A percentile compares a stretch with the other conserved stretches of the same genome.
phyloP scores from a whole-genome alignment of 345 rosid genomes.

The Camelina sativa region DNA sequence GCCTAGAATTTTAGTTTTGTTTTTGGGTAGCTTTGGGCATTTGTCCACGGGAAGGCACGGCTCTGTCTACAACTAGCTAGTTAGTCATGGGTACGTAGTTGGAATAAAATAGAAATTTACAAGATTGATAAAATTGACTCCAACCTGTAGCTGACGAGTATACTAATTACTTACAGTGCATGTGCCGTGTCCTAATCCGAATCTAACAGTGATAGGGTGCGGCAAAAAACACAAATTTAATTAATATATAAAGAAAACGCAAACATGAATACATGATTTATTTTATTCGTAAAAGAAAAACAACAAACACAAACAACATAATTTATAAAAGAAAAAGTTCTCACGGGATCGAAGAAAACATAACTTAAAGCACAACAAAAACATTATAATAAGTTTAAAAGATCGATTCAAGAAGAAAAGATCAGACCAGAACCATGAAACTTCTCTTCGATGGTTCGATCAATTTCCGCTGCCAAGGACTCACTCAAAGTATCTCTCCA shows the following conservation, averaged over 20 bases:
- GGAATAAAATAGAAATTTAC: no score
- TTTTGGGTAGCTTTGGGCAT: no score
- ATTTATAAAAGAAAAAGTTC: not conserved
- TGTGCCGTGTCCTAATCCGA: not conserved
- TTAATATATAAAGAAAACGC: not conserved
- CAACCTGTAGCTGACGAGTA: not conserved
- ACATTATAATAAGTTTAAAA: not conserved
- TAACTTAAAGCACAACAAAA: not conserved
- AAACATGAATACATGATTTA: no score
- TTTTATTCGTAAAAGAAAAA: not conserved
- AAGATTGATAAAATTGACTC: no score
- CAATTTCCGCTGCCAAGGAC: slow-evolving; percentile 11
- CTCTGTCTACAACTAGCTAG: no score
- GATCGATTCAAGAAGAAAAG: not conserved
- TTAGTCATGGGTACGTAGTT: no score
- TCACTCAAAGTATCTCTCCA: slow-evolving; percentile 35
- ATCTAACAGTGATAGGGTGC: not conserved
- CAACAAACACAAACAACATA: not conserved
- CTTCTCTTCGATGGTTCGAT: slow-evolving; percentile 18
- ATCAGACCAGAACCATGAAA: slow-evolving; percentile 23
- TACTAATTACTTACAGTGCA: not conserved
- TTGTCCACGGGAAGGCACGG: no score
- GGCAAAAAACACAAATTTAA: not conserved
- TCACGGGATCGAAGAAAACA: not conserved
- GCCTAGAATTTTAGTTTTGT: no score